phyloP scores from a whole-genome alignment of 1,284 basidiomycete species.

The Ganoderma sinense region DNA sequence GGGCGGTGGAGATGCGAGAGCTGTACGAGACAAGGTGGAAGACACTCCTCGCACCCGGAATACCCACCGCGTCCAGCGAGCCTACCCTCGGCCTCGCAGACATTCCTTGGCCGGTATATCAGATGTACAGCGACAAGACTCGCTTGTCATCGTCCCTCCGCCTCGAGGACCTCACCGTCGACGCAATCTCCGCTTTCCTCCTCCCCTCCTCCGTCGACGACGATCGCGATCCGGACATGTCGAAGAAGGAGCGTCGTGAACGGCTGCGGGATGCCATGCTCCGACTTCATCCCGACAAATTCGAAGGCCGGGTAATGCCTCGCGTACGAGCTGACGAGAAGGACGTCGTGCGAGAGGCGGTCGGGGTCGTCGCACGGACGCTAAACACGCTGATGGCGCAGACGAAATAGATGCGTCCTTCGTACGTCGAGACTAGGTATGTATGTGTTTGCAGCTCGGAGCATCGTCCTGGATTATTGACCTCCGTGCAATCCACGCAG shows the following conservation, averaged over 20 bases:
- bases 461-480: background rate
- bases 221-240: slow-evolving; percentile 23
- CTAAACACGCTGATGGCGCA: slow-evolving; percentile 36
- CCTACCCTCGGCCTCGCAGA: slow-evolving; percentile 59
- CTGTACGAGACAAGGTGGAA: slow-evolving; percentile 70
- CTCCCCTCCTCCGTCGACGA: slow-evolving; percentile 39
- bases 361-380: slow-evolving; percentile 64
- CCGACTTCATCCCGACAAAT: slow-evolving; percentile 88
- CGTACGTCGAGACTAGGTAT: background rate
- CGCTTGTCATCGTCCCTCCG: slow-evolving; percentile 35
- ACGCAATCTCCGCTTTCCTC: slow-evolving; percentile 70
- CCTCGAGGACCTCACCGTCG: slow-evolving; percentile 61
- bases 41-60: slow-evolving; percentile 46
- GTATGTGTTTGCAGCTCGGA: background rate
- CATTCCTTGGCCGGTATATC: slow-evolving; percentile 80
- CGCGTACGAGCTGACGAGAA: slow-evolving; percentile 68
- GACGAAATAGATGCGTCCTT: slow-evolving; percentile 9
- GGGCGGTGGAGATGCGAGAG: slow-evolving; percentile 53
- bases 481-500: background rate
- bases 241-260: slow-evolving; percentile 56
- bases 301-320: slow-evolving; percentile 75
- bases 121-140: slow-evolving; percentile 34
- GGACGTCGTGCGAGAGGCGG: slow-evolving; percentile 76
- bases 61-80: slow-evolving; percentile 25
- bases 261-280: slow-evolving; percentile 76